Conservation (phyloP, 2,329 filamentous ascomycete genomes). For the Colletotrichum truncatum region DNA sequence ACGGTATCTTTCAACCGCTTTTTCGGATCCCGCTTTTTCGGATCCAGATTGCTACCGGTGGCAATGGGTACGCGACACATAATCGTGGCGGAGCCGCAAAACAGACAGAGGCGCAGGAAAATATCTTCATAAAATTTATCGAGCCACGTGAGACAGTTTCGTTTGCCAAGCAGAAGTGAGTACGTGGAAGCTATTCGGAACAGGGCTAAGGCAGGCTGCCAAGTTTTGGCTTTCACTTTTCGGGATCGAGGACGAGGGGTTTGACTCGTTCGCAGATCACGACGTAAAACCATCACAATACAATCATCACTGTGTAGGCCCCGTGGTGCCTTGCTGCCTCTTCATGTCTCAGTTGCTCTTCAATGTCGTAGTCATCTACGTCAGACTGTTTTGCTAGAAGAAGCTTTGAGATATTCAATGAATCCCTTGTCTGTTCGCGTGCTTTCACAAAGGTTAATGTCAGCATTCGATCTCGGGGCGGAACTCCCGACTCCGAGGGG, state of each 20-base stretch:
- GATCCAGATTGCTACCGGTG: constrained; percentile 14
- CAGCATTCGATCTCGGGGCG: too few species aligned
- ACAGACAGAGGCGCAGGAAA: not conserved
- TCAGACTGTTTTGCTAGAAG: too few species aligned
- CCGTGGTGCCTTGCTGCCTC: not conserved
- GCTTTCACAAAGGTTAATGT: too few species aligned
- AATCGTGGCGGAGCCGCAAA: constrained; percentile 14
- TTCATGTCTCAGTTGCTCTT: too few species aligned
- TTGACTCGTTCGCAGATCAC: constrained; percentile 1
- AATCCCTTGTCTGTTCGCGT: too few species aligned
- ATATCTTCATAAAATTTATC: not conserved
- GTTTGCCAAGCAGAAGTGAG: constrained; percentile 1
- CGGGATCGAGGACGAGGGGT: not conserved
- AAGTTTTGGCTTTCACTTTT: not conserved
- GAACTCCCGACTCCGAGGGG: too few species aligned
- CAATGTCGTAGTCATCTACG: too few species aligned
- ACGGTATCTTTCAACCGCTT: not conserved
- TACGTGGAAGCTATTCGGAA: not conserved
- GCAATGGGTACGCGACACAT: not conserved
- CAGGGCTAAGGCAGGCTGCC: not conserved
- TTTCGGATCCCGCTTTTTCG: not conserved
- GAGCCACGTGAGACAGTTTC: not conserved
- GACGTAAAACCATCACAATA: not conserved
- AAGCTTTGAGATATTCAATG: too few species aligned
- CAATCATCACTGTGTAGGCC: not conserved